Evolutionary conservation across 768 basidiomycete genomes (phyloP), one percentile per base, ranked within the genome.

Genomic region (Lactifluus subvellereus): DNA sequence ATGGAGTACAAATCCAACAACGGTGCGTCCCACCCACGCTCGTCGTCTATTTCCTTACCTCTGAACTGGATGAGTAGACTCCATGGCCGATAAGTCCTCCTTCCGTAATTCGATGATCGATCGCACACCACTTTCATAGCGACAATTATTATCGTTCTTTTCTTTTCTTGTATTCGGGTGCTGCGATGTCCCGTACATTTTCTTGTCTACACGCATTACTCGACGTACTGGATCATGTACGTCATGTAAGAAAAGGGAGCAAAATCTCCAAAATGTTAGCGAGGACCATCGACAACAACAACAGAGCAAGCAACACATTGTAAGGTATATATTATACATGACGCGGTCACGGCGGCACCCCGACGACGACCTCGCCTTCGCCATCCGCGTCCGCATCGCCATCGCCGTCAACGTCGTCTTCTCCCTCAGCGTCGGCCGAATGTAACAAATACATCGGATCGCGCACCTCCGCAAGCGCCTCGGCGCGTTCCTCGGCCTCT

Each of bases 1-100:
- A 90, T 96, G 85, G 94, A 98, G 72, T 98, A 97, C 74, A 95
- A 96, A 73, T 89, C 92, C 10, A 96, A 96, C 74, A 93, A 89
- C 65, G 91, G 91, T 88, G 61, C 48, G 81, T 55, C 14, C 22
- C 33, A 61, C 18, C 59, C 56, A 4, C 54, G 43, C 53, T 53
- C 20, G 6, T 33, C 45, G 27, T 7, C 32, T 49, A 20, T 32
- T 33, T 30, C 32, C 35, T 50, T 16, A 33, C 18, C 40, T 33
- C 61, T 62, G 16, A 57, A 55, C 48, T 16, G 27, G 9, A 30
- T 45, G 20, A 54, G 20, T 69, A 93, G 91, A 93, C 74, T 93
- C 91, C 53, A 88, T 93, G 83, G 89, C 89, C 69, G 91, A 92
- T 76, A 89, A 85, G 69, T 91, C 89, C 38, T 91, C 87, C 69